Evolutionary conservation across 2,329 filamentous ascomycete species (phyloP).

Genomic region (Alternaria longipes): DNA sequence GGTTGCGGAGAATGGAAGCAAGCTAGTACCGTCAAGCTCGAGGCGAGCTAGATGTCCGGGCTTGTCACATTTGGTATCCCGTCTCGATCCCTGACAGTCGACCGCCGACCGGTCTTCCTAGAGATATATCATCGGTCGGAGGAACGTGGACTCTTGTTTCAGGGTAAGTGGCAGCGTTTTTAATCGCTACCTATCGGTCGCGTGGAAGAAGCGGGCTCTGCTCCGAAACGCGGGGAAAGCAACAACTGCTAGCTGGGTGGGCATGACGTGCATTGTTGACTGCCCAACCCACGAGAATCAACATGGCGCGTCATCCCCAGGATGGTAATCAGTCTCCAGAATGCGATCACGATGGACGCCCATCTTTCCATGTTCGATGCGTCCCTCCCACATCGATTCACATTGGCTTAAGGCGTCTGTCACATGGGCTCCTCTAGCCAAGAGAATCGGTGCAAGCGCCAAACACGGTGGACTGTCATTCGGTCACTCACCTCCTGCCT

Average conservation of each 20-base stretch:
- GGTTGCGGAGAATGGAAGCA: conserved; percentile 13
- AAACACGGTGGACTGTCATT: conserved; percentile 37
- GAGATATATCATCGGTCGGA: not conserved
- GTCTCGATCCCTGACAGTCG: not conserved
- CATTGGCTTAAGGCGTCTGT: conserved; percentile 28
- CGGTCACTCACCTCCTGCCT: conserved; percentile 19
- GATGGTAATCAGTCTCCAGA: conserved; percentile 8
- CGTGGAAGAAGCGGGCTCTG: conserved; percentile 3
- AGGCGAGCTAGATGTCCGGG: not conserved
- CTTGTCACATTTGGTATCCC: conserved; percentile 7
- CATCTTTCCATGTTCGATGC: conserved; percentile 16
- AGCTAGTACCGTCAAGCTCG: not conserved
- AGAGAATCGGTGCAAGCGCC: conserved; percentile 40
- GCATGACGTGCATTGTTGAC: conserved; percentile 18
- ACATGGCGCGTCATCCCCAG: conserved; percentile 19
- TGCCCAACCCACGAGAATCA: conserved; percentile 8
- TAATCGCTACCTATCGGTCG: conserved; percentile 3
- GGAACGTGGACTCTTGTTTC: not conserved
- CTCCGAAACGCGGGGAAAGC: conserved; percentile 16
- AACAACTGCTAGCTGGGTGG: conserved; percentile 6
- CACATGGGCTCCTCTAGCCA: conserved; percentile 43
- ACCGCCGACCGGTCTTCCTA: not conserved
- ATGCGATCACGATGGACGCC: conserved; percentile 21
- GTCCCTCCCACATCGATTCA: conserved; percentile 17
- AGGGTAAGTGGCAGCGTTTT: not conserved